Evolutionary conservation across 23 red algal genomes (phyloP).

Genomic region (Gracilariopsis chorda): DNA sequence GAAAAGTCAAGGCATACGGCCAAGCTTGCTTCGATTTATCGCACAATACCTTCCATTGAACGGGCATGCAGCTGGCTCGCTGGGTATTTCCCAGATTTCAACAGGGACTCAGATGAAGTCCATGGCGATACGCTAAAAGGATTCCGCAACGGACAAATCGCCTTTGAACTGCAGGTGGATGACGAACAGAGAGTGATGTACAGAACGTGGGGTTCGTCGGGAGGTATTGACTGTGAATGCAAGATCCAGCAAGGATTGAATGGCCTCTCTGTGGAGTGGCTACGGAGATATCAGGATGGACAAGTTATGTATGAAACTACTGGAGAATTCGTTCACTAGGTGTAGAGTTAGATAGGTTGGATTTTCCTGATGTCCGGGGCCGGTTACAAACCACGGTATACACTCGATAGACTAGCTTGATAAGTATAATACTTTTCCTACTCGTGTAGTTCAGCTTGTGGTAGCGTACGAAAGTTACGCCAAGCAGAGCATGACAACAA

Average conservation of each 20-base stretch:
- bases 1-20: conserved; percentile 22
- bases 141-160: conserved; percentile 27
- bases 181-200: conserved; percentile 54
- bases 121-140: conserved; percentile 38
- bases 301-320: background rate
- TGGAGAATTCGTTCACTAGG: conserved; percentile 10
- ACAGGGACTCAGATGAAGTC: conserved; percentile 42
- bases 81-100: background rate
- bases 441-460: no score
- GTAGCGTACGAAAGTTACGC: no score
- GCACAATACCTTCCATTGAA: conserved; percentile 29
- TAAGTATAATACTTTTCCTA: no score
- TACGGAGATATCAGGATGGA: conserved; percentile 28
- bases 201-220: conserved; percentile 54
- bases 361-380: no score
- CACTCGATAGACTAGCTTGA: no score
- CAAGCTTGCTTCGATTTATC: background rate
- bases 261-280: conserved; percentile 30
- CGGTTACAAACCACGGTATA: no score
- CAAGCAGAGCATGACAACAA: no score
- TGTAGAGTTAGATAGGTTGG: no score
- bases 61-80: conserved; percentile 25
- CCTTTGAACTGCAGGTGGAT: conserved; percentile 59
- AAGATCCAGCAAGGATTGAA: conserved; percentile 35
- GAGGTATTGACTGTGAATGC: conserved; percentile 35